phyloP scores from a whole-genome alignment of 2,329 filamentous ascomycete genomes.

The Alternaria sp. region DNA sequence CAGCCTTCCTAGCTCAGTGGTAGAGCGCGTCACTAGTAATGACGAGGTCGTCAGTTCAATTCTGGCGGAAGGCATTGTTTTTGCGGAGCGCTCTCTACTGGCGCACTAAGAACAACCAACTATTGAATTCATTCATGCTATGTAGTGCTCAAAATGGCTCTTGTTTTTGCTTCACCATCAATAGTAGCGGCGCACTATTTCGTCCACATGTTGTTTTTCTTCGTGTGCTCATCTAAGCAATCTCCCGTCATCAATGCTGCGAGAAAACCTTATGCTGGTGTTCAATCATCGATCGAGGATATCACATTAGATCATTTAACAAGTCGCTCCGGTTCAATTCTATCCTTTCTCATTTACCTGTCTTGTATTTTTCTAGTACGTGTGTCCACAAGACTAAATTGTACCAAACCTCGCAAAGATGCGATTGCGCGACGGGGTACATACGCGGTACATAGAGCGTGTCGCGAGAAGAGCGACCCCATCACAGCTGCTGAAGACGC shows the following conservation, averaged over 20 bases:
- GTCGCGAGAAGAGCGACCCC: not conserved
- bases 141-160: not conserved
- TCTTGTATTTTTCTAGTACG: not conserved
- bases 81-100: not conserved
- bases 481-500: not conserved
- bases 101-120: not conserved
- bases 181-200: not conserved
- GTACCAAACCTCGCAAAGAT: not conserved
- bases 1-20: slow-evolving; percentile 49
- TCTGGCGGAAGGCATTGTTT: slow-evolving; percentile 17
- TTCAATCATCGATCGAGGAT: not conserved
- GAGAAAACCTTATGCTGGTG: not conserved
- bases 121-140: not conserved
- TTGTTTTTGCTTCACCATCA: not conserved
- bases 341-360: not conserved
- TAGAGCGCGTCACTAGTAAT: slow-evolving; percentile 54
- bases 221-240: not conserved
- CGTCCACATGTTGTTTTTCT: not conserved
- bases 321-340: not conserved
- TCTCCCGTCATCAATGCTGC: not conserved
- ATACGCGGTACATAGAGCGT: not conserved
- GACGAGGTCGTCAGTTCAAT: slow-evolving; percentile 47
- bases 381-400: not conserved
- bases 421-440: not conserved
- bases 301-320: not conserved